A percentile compares a stretch with the other conserved stretches of the same genome.
Conservation (phyloP, 1,284 basidiomycete species). For the Taiwanofungus camphoratus region DNA sequence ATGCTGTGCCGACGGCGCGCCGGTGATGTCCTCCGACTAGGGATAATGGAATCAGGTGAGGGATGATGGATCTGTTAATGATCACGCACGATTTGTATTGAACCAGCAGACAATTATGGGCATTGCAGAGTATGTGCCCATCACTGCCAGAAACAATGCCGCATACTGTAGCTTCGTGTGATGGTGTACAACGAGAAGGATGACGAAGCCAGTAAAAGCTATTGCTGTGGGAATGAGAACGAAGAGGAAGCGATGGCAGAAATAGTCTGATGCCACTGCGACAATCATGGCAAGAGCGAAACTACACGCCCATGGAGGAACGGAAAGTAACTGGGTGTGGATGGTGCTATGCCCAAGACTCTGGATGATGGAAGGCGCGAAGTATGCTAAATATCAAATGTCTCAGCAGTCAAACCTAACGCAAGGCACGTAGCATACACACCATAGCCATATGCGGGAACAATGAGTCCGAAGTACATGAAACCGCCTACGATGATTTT, state of each 20-base stretch:
- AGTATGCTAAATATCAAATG: slow-evolving; percentile 21
- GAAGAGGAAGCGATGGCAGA: slow-evolving; percentile 25
- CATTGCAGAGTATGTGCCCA: slow-evolving; percentile 27
- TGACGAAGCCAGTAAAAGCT: slow-evolving; percentile 24
- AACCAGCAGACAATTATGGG: slow-evolving; percentile 30
- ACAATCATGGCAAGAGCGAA: slow-evolving; percentile 28
- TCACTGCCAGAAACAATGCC: slow-evolving; percentile 27
- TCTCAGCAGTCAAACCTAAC: neutral
- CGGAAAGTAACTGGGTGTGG: slow-evolving; percentile 45
- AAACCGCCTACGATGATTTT: slow-evolving; percentile 27
- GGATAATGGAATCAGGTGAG: neutral
- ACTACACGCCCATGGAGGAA: slow-evolving; percentile 39
- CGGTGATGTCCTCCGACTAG: slow-evolving; percentile 26
- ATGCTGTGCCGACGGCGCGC: slow-evolving; percentile 25
- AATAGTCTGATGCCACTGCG: slow-evolving; percentile 22
- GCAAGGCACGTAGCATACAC: neutral
- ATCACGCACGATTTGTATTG: slow-evolving; percentile 25
- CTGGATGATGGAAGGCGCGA: slow-evolving; percentile 31
- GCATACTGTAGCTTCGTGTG: slow-evolving; percentile 26
- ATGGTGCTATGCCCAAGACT: slow-evolving; percentile 38
- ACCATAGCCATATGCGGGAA: slow-evolving; percentile 28
- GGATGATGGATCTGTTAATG: neutral
- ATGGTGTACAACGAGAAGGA: slow-evolving; percentile 25
- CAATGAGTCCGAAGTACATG: slow-evolving; percentile 29
- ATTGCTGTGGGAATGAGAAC: slow-evolving; percentile 19